Evolutionary conservation across 371 early-diverging fungal species (phyloP).

Genomic region (Choanephora cucurbitarum): DNA sequence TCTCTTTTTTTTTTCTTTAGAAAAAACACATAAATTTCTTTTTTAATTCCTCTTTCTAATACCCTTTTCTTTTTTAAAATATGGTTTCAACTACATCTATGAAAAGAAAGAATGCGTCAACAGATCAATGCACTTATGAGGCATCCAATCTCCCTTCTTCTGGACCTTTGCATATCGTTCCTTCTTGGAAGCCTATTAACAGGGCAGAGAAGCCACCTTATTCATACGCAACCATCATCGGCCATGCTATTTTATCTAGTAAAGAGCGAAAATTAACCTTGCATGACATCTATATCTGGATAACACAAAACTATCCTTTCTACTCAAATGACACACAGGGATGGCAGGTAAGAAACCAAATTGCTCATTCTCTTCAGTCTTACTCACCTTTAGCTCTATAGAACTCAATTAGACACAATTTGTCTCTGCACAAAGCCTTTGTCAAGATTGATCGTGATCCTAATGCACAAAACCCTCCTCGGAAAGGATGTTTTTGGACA

Average conservation of each 20-base stretch:
- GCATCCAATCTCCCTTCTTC: not conserved
- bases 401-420: constrained; percentile 77
- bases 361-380: not conserved
- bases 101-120: not conserved
- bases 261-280: constrained; percentile 80
- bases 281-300: constrained; percentile 92
- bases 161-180: constrained; percentile 23
- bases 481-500: constrained; percentile 41
- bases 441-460: constrained; percentile 33
- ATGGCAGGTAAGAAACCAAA: constrained; percentile 74
- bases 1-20: not conserved
- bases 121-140: constrained; percentile 6
- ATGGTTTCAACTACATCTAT: not conserved
- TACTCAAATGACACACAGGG: constrained; percentile 77
- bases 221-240: constrained; percentile 92
- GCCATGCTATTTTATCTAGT: constrained; percentile 83
- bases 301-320: constrained; percentile 78
- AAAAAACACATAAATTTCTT: too few relatives aligned
- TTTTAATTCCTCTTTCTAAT: too few relatives aligned
- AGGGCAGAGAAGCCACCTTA: constrained; percentile 80
- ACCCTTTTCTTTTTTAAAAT: too few relatives aligned
- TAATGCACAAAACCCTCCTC: constrained; percentile 18
- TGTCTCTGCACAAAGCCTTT: constrained; percentile 80
- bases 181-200: constrained; percentile 47
- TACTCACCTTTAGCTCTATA: constrained; percentile 22